Evolutionary conservation across 2,329 filamentous ascomycete species (phyloP).

Genomic region (Kalaharituber pfeilii): DNA sequence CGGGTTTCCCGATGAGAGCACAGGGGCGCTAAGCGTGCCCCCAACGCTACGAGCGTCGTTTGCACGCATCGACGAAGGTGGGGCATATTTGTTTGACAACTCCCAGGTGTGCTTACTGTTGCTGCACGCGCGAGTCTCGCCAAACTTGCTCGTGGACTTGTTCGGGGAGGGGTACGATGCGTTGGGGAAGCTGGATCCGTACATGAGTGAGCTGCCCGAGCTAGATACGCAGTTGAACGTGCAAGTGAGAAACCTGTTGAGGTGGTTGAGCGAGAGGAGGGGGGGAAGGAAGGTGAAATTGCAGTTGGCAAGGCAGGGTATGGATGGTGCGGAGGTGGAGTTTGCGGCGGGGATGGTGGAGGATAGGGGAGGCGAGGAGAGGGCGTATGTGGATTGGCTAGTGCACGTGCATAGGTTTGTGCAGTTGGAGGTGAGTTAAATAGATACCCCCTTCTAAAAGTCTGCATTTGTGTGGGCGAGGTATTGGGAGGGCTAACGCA

Average conservation of each 20-base stretch:
- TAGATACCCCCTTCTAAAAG: constrained; percentile 19
- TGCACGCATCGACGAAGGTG: constrained; percentile 73
- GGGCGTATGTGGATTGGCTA: constrained; percentile 96
- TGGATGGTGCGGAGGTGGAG: constrained; percentile 91
- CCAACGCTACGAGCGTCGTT: constrained; percentile 67
- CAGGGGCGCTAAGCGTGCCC: constrained; percentile 74
- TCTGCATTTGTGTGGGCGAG: not conserved
- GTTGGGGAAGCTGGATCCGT: constrained; percentile 64
- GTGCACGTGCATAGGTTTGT: constrained; percentile 88
- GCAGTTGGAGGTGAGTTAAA: constrained; percentile 55
- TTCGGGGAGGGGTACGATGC: constrained; percentile 60
- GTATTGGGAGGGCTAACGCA: not conserved
- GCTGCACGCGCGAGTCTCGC: constrained; percentile 82
- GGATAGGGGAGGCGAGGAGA: constrained; percentile 92
- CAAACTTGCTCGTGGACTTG: constrained; percentile 75
- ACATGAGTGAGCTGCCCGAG: constrained; percentile 60
- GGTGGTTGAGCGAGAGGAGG: constrained; percentile 63
- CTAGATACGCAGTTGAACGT: constrained; percentile 85
- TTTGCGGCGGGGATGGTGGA: constrained; percentile 83
- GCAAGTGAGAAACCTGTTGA: constrained; percentile 81
- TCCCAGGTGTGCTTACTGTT: constrained; percentile 82
- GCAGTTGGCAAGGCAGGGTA: constrained; percentile 76
- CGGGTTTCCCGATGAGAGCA: constrained; percentile 63
- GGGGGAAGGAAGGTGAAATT: constrained; percentile 78
- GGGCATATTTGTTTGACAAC: constrained; percentile 88